Evolutionary conservation across 805 yeast species (phyloP).

Genomic region (Metschnikowia koreensis): DNA sequence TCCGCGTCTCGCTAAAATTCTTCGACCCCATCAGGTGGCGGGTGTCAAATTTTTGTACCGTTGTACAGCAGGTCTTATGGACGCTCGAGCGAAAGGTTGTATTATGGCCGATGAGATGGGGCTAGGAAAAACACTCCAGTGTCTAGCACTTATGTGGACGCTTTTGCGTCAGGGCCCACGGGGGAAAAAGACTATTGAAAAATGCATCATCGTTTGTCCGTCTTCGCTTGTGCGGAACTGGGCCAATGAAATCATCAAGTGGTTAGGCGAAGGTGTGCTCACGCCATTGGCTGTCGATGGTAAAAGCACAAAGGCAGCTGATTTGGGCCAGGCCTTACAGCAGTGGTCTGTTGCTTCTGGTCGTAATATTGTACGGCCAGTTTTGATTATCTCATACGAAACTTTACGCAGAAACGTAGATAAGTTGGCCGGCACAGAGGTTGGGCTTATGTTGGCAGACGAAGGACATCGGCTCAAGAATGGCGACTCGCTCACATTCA

Average conservation of each 20-base stretch:
- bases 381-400: constrained; percentile 89
- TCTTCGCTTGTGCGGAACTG: constrained; percentile 90
- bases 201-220: constrained; percentile 92
- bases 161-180: constrained; percentile 84
- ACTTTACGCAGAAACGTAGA: constrained; percentile 85
- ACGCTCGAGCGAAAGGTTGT: constrained; percentile 86
- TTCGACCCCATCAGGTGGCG: constrained; percentile 95
- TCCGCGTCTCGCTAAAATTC: constrained; percentile 75
- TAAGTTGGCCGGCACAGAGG: constrained; percentile 68
- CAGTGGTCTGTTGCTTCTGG: constrained; percentile 90
- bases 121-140: constrained; percentile 85
- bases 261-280: constrained; percentile 91
- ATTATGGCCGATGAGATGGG: constrained; percentile 99
- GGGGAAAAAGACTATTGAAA: constrained; percentile 77
- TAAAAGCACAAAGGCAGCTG: constrained; percentile 68
- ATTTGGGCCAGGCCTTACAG: constrained; percentile 63
- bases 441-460: constrained; percentile 68
- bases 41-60: constrained; percentile 90
- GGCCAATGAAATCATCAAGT: constrained; percentile 94
- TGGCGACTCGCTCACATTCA: constrained; percentile 89
- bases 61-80: constrained; percentile 85
- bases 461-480: constrained; percentile 49
- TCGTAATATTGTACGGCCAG: constrained; percentile 87
- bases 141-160: constrained; percentile 91
- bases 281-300: constrained; percentile 93